Evolutionary conservation across 2,329 filamentous ascomycete genomes (phyloP).

Genomic region (Parastagonospora nodorum): DNA sequence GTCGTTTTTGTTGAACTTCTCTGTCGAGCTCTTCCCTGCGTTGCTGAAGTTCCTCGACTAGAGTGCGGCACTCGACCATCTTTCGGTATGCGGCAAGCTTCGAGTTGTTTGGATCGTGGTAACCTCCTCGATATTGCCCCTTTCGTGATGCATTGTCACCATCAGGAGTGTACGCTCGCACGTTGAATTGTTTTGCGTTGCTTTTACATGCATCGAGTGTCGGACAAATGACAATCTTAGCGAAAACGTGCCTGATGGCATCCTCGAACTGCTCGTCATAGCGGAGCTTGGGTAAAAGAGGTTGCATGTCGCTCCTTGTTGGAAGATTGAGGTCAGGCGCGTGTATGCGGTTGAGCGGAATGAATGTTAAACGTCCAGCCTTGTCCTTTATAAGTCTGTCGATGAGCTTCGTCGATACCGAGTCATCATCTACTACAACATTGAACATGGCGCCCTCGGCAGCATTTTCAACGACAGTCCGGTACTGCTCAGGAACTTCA

Average conservation of each 20-base stretch:
- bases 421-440: constrained; percentile 91
- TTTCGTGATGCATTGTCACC: constrained; percentile 95
- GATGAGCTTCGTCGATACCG: constrained; percentile 81
- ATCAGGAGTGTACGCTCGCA: constrained; percentile 92
- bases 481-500: constrained; percentile 81
- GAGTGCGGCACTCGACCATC: constrained; percentile 74
- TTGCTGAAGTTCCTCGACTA: constrained; percentile 70
- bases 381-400: constrained; percentile 78
- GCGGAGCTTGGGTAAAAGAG: constrained; percentile 81
- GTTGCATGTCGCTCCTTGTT: constrained; percentile 83
- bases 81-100: constrained; percentile 82
- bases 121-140: constrained; percentile 93
- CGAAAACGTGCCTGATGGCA: constrained; percentile 94
- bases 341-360: constrained; percentile 84
- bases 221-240: constrained; percentile 91
- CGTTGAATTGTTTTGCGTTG: constrained; percentile 87
- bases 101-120: constrained; percentile 83
- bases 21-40: constrained; percentile 69
- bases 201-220: constrained; percentile 86
- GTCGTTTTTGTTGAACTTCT: constrained; percentile 78
- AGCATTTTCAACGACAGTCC: constrained; percentile 88
- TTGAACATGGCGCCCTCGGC: constrained; percentile 93
- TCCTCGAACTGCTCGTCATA: constrained; percentile 79
- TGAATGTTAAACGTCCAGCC: constrained; percentile 89
- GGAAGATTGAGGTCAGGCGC: constrained; percentile 76